Conservation (phyloP, 2,329 filamentous ascomycete species). For the Diaporthe australafricana region DNA sequence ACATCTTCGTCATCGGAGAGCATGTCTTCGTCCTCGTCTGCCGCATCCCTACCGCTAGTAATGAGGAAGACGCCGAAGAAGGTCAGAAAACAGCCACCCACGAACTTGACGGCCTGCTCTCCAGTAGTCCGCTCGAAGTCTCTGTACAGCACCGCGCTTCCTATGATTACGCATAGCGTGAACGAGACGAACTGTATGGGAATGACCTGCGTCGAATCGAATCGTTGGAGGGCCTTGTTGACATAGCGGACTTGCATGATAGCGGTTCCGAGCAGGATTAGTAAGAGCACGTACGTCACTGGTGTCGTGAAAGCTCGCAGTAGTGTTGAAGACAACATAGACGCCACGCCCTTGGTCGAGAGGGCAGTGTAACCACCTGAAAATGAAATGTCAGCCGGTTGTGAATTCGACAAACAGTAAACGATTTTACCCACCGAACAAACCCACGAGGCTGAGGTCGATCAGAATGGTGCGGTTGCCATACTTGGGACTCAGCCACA, state of each 20-base stretch:
- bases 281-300: constrained; percentile 87
- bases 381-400: background rate
- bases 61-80: constrained; percentile 98
- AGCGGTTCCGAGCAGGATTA: constrained; percentile 84
- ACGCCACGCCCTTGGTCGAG: constrained; percentile 95
- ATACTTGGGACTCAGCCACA: constrained; percentile 85
- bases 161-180: constrained; percentile 93
- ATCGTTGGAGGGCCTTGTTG: constrained; percentile 87
- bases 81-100: constrained; percentile 90
- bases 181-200: constrained; percentile 98
- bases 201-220: constrained; percentile 97
- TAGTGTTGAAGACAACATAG: constrained; percentile 90
- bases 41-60: constrained; percentile 79
- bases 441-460: constrained; percentile 89
- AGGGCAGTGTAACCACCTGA: constrained; percentile 94
- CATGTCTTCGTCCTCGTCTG: constrained; percentile 69
- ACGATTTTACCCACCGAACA: constrained; percentile 77
- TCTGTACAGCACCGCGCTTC: constrained; percentile 91
- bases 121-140: constrained; percentile 89
- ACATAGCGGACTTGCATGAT: constrained; percentile 98
- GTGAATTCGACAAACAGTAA: background rate
- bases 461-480: constrained; percentile 90
- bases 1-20: constrained; percentile 68
- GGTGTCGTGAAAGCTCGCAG: constrained; percentile 91
- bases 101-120: constrained; percentile 83